A percentile compares a stretch with the other conserved stretches of the same genome.
Evolutionary conservation across 2,329 filamentous ascomycete species (phyloP).

Genomic region (Chrysoporthe austroafricana): DNA sequence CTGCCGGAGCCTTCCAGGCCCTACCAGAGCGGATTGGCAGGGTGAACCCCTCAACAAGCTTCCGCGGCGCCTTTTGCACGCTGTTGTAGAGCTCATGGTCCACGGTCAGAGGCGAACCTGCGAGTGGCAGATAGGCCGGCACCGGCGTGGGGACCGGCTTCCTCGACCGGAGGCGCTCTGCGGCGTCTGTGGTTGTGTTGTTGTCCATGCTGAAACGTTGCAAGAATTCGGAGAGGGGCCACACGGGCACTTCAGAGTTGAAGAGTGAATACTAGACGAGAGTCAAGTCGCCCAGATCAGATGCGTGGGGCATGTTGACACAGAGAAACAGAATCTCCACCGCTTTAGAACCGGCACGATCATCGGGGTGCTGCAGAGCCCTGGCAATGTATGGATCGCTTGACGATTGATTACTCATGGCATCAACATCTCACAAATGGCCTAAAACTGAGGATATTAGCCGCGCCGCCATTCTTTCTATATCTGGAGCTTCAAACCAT

Average conservation of each 20-base stretch:
- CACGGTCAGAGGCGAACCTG: conserved; percentile 49
- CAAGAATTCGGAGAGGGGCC: not conserved
- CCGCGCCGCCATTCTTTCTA: too few relatives aligned
- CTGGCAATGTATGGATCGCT: not conserved
- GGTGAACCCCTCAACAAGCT: conserved; percentile 55
- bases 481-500: too few relatives aligned
- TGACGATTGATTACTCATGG: not conserved
- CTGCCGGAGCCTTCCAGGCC: conserved; percentile 72
- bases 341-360: not conserved
- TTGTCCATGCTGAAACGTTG: not conserved
- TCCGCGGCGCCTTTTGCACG: conserved; percentile 55
- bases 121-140: conserved; percentile 52
- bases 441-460: not conserved
- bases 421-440: not conserved
- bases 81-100: conserved; percentile 60
- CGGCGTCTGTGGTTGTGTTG: conserved; percentile 40
- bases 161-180: conserved; percentile 46
- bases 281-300: not conserved
- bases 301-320: not conserved
- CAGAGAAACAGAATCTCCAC: not conserved
- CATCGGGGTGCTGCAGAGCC: not conserved
- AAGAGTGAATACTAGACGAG: not conserved
- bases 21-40: conserved; percentile 74
- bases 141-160: conserved; percentile 51
- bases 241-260: not conserved